These are phyloP conservation scores for Trichoderma sp. DNA, from an alignment of 2,329 filamentous ascomycete genomes.

Conservation along the genomic window DNA sequence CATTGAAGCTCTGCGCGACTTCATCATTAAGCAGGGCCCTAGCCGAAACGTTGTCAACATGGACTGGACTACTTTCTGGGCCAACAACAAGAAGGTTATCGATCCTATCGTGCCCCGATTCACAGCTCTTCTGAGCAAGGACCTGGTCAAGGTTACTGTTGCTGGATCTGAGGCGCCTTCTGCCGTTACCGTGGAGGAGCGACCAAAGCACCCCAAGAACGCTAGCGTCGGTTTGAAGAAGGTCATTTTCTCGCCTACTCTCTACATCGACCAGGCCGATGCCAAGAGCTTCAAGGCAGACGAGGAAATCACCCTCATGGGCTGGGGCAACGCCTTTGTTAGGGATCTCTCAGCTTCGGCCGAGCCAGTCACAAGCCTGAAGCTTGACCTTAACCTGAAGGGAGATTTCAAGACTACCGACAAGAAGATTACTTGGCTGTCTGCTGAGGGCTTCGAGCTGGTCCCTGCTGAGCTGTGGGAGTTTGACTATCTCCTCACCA, in stretches of 20 bases:
- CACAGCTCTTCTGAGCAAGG: conserved; percentile 71
- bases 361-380: conserved; percentile 68
- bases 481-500: conserved; percentile 93
- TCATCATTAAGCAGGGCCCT: conserved; percentile 82
- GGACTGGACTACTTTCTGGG: conserved; percentile 79
- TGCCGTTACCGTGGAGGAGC: conserved; percentile 69
- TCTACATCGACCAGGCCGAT: conserved; percentile 86
- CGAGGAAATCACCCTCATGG: conserved; percentile 96
- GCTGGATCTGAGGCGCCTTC: conserved; percentile 69
- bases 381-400: conserved; percentile 84
- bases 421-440: conserved; percentile 96
- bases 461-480: conserved; percentile 86
- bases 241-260: conserved; percentile 73
- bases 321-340: conserved; percentile 90
- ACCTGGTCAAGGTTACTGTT: conserved; percentile 71
- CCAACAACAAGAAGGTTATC: conserved; percentile 79
- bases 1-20: conserved; percentile 76
- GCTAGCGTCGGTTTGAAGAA: conserved; percentile 81
- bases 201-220: conserved; percentile 90
- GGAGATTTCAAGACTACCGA: conserved; percentile 94
- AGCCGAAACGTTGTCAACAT: conserved; percentile 82
- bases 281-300: conserved; percentile 77
- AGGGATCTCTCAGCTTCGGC: conserved; percentile 61
- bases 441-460: conserved; percentile 73
- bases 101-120: conserved; percentile 75